A percentile compares a stretch with the other conserved stretches of the same genome.
phyloP scores from a whole-genome alignment of 1,284 basidiomycete species.

The Anthracocystis walkeri region DNA sequence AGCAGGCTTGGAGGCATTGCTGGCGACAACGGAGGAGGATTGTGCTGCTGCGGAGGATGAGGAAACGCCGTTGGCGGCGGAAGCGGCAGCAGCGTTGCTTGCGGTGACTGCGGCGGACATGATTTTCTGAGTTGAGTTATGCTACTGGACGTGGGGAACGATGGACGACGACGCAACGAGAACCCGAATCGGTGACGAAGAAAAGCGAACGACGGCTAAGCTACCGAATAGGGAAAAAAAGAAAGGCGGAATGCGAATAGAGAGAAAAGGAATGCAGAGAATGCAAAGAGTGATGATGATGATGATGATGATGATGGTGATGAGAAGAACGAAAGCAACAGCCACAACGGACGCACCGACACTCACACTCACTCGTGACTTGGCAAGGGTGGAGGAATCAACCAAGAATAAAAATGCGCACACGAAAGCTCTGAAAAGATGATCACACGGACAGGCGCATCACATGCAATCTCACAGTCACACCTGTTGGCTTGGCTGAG shows the following conservation, averaged over 20 bases:
- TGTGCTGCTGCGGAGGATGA: constrained; percentile 14
- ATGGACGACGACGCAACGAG: neutral
- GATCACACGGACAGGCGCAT: no score
- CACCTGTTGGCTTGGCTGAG: no score
- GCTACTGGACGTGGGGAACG: neutral
- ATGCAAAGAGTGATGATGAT: neutral
- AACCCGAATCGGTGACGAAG: neutral
- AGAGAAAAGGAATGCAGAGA: neutral
- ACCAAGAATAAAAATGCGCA: neutral
- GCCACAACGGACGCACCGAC: neutral
- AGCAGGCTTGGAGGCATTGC: constrained; percentile 38
- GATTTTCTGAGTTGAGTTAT: no score
- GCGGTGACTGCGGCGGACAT: constrained; percentile 47
- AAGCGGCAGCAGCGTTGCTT: constrained; percentile 40
- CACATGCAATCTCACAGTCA: no score
- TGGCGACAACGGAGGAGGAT: constrained; percentile 28
- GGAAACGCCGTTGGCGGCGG: constrained; percentile 25
- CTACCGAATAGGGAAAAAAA: constrained; percentile 1
- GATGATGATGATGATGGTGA: constrained; percentile 6
- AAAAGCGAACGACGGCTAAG: neutral
- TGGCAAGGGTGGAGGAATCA: constrained; percentile 1
- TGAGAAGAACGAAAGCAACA: neutral
- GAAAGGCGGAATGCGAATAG: neutral
- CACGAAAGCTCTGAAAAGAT: no score
- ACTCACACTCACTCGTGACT: constrained; percentile 7